Percentiles rank a stretch among this genome's conserved stretches.
These are phyloP conservation scores for Kregervanrija pseudodelftensis DNA, from an alignment of 805 yeast species.

Conservation along the genomic window DNA sequence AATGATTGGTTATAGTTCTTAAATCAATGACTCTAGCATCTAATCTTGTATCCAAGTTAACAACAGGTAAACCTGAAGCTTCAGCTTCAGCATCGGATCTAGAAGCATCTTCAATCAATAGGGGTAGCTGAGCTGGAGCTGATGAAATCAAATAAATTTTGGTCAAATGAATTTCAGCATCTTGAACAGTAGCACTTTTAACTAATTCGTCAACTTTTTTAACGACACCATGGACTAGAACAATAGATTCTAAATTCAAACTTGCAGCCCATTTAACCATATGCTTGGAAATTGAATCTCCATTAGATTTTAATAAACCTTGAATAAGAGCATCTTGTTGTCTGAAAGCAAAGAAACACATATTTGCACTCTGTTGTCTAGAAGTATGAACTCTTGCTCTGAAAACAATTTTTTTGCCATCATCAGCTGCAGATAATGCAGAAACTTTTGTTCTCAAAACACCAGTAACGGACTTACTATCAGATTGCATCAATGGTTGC, in stretches of 20 bases:
- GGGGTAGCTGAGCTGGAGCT: slow-evolving; percentile 89
- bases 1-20: slow-evolving; percentile 96
- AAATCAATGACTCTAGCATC: slow-evolving; percentile 94
- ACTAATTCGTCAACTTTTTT: slow-evolving; percentile 79
- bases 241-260: slow-evolving; percentile 83
- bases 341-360: slow-evolving; percentile 85
- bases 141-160: slow-evolving; percentile 73
- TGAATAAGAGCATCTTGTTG: slow-evolving; percentile 82
- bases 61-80: slow-evolving; percentile 85
- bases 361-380: slow-evolving; percentile 93
- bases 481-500: slow-evolving; percentile 77
- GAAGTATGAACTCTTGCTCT: slow-evolving; percentile 93
- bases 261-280: slow-evolving; percentile 95
- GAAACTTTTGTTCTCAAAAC: slow-evolving; percentile 52
- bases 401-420: slow-evolving; percentile 72
- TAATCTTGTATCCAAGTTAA: slow-evolving; percentile 91
- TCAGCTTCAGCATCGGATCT: slow-evolving; percentile 94
- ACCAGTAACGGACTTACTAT: slow-evolving; percentile 45
- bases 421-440: slow-evolving; percentile 52
- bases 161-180: slow-evolving; percentile 73
- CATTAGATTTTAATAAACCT: slow-evolving; percentile 73
- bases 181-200: slow-evolving; percentile 87
- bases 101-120: slow-evolving; percentile 92
- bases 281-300: slow-evolving; percentile 72
- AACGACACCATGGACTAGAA: slow-evolving; percentile 80